Percentiles rank a stretch among this genome's conserved stretches.
Evolutionary conservation across 257 asterid species (phyloP).

Genomic region (Galeopsis tetrahit): DNA sequence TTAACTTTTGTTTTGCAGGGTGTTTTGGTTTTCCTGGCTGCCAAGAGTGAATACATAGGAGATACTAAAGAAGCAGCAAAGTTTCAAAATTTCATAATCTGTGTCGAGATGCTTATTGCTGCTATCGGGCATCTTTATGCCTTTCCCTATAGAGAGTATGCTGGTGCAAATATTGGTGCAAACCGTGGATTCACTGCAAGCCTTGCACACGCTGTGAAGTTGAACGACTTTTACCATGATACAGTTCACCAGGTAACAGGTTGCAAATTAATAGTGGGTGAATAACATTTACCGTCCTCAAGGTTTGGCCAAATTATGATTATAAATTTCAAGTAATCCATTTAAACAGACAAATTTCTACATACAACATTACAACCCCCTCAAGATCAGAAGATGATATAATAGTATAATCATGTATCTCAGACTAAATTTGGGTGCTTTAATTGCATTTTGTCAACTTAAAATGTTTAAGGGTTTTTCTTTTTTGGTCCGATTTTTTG

Average conservation of each 20-base stretch:
- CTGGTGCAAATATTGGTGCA: conserved; percentile 89
- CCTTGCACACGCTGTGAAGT: conserved; percentile 85
- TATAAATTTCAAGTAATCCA: neutral
- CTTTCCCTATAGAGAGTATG: conserved; percentile 91
- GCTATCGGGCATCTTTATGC: conserved; percentile 94
- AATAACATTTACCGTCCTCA: neutral
- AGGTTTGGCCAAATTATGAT: neutral
- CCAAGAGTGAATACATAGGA: conserved; percentile 76
- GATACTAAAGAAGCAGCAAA: conserved; percentile 91
- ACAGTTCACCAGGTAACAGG: conserved; percentile 91
- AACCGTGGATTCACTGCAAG: conserved; percentile 75
- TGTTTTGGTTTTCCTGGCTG: conserved; percentile 93
- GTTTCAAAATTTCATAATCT: conserved; percentile 80
- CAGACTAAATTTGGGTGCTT: neutral
- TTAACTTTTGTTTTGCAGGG: conserved; percentile 58
- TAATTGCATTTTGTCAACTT: neutral
- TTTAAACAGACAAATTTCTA: neutral
- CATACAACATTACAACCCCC: neutral
- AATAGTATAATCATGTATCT: neutral
- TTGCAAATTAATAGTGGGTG: conserved; percentile 2
- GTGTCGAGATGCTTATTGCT: conserved; percentile 98
- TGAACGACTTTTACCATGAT: conserved; percentile 92
- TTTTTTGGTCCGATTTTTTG: neutral
- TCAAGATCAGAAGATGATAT: neutral
- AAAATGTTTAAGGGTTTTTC: neutral